phyloP scores from a whole-genome alignment of 2,329 filamentous ascomycete genomes.

The Myotisia sp. region DNA sequence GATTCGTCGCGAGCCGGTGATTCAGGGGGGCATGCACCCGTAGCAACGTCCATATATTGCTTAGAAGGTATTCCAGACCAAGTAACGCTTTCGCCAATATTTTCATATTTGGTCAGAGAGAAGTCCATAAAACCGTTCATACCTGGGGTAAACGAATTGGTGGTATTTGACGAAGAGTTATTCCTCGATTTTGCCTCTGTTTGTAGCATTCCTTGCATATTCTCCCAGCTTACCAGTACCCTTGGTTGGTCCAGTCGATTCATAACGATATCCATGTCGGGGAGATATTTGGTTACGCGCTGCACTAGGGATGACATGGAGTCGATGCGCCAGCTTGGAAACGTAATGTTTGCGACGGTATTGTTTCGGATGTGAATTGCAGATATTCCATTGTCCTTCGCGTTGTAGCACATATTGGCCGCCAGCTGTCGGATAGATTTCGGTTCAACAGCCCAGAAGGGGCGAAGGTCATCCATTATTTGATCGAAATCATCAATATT shows the following conservation, averaged over 20 bases:
- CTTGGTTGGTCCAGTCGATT: constrained; percentile 2
- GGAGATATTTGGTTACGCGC: background rate
- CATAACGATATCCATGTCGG: constrained; percentile 4
- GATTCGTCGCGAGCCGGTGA: constrained; percentile 22
- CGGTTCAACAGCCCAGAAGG: constrained; percentile 36
- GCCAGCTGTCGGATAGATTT: constrained; percentile 30
- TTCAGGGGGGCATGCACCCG: constrained; percentile 17
- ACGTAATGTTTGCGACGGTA: constrained; percentile 25
- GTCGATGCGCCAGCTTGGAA: constrained; percentile 29
- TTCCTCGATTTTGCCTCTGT: background rate
- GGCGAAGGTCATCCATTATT: constrained; percentile 36
- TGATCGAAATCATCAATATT: constrained; percentile 39
- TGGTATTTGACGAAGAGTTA: background rate
- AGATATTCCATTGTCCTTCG: constrained; percentile 30
- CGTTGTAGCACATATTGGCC: constrained; percentile 23
- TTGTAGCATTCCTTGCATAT: constrained; percentile 1
- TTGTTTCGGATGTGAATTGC: constrained; percentile 19
- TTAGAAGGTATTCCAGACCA: constrained; percentile 2
- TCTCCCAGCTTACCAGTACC: constrained; percentile 1
- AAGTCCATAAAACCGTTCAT: constrained; percentile 2
- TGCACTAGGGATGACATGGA: background rate
- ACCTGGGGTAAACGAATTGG: background rate
- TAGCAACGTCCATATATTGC: constrained; percentile 5
- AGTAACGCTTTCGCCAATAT: background rate
- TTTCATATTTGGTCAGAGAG: background rate